Conservation (phyloP, 164 flowering plant genomes). For the Litsea cubeba region DNA sequence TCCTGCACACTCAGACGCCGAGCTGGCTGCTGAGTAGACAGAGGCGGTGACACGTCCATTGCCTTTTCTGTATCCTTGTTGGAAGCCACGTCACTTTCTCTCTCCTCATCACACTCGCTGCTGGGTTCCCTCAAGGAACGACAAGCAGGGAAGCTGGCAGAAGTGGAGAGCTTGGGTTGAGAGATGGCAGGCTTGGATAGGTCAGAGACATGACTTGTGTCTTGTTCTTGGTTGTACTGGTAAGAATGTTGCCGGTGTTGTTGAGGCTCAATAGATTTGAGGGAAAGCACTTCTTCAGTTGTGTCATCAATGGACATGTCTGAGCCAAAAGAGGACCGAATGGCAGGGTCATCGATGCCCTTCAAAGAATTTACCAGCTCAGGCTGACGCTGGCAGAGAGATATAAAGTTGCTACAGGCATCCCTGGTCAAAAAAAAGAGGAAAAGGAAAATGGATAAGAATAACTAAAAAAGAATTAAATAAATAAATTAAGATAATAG, state of each 20-base stretch:
- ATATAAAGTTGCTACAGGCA: conserved; percentile 67
- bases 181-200: conserved; percentile 14
- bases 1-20: conserved; percentile 96
- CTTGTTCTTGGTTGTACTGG: conserved; percentile 17
- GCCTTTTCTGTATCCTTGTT: conserved; percentile 19
- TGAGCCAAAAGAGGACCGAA: conserved; percentile 67
- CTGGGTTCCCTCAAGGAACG: conserved; percentile 28
- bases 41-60: conserved; percentile 12
- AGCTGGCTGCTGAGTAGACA: conserved; percentile 34
- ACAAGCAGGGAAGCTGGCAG: conserved; percentile 18
- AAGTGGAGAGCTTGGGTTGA: conserved; percentile 14
- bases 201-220: conserved; percentile 27
- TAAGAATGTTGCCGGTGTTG: conserved; percentile 8
- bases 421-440: conserved; percentile 42
- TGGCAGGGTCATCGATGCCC: conserved; percentile 37
- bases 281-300: conserved; percentile 21
- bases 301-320: conserved; percentile 89
- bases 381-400: conserved; percentile 62
- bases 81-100: conserved; percentile 16
- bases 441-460: too few species aligned
- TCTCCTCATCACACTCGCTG: conserved; percentile 25
- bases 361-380: conserved; percentile 56
- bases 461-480: too few species aligned
- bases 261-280: conserved; percentile 21
- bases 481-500: too few species aligned